phyloP scores from a whole-genome alignment of 441 rosid genomes.

The Brassica hybrid region DNA sequence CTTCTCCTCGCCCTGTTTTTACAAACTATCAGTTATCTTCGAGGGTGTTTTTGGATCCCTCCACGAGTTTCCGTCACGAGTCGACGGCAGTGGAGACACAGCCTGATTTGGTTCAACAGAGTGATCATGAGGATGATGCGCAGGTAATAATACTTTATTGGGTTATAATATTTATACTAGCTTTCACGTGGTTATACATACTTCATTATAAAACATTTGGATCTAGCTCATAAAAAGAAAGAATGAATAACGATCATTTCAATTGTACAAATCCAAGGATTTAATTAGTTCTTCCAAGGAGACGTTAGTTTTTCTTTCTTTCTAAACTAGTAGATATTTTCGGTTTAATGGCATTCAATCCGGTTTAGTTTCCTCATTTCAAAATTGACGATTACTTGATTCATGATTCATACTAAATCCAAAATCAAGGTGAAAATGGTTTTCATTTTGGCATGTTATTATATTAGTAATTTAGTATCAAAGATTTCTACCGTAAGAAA shows the following conservation, averaged over 20 bases:
- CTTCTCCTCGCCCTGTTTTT: slow-evolving; percentile 1
- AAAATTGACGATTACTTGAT: not conserved
- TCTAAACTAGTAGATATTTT: not conserved
- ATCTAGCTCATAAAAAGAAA: no score
- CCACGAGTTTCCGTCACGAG: slow-evolving; percentile 40
- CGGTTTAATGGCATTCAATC: slow-evolving; percentile 10
- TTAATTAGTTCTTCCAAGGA: not conserved
- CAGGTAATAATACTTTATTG: slow-evolving; percentile 17
- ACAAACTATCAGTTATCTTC: slow-evolving; percentile 4
- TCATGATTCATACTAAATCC: not conserved
- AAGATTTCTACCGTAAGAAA: not conserved
- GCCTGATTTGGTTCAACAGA: slow-evolving; percentile 39
- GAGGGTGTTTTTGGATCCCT: not conserved
- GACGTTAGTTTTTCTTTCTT: not conserved
- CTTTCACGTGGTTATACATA: slow-evolving; percentile 18
- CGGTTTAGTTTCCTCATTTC: not conserved
- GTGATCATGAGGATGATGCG: slow-evolving; percentile 42
- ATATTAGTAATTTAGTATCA: not conserved
- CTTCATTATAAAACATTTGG: not conserved
- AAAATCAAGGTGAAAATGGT: not conserved
- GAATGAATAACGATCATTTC: no score
- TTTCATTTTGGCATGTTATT: not conserved
- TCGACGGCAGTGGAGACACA: slow-evolving; percentile 52
- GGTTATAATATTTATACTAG: not conserved
- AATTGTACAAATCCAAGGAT: not conserved